A percentile compares a stretch with the other conserved stretches of the same genome.
Evolutionary conservation across 2,329 filamentous ascomycete species (phyloP).

Genomic region (Colletotrichum echinochloae): DNA sequence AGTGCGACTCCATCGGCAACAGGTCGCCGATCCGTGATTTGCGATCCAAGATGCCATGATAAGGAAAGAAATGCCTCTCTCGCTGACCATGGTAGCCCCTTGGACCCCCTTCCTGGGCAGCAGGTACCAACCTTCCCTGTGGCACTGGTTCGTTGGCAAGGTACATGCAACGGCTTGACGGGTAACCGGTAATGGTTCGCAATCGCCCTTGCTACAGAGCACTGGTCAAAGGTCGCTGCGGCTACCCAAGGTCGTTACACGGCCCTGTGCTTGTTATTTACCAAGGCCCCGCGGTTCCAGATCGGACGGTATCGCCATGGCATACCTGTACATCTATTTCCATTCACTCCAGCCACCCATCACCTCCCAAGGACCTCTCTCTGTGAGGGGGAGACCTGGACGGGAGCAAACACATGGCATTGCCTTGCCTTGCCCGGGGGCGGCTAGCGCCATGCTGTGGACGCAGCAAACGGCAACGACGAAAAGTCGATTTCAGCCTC

Average conservation of each 20-base stretch:
- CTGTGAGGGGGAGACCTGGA: conserved; percentile 1
- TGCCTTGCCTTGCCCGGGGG: conserved; percentile 5
- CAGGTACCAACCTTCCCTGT: conserved; percentile 7
- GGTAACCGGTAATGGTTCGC: not conserved
- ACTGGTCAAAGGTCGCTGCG: conserved; percentile 8
- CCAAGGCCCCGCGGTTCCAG: conserved; percentile 21
- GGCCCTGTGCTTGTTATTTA: not conserved
- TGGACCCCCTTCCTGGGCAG: conserved; percentile 14
- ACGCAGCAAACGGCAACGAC: not conserved
- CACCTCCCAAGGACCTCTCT: not conserved
- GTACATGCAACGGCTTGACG: conserved; percentile 6
- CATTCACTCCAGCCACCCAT: conserved; percentile 1
- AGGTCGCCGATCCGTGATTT: conserved; percentile 29
- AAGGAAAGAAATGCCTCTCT: conserved; percentile 35
- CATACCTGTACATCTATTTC: conserved; percentile 19
- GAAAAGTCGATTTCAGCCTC: not conserved
- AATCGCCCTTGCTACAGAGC: not conserved
- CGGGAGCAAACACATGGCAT: conserved; percentile 7
- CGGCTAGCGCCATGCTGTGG: conserved; percentile 6
- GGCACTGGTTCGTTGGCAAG: conserved; percentile 3
- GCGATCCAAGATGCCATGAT: conserved; percentile 27
- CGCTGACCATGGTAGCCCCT: conserved; percentile 7
- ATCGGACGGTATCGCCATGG: conserved; percentile 27
- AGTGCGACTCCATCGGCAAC: conserved; percentile 22
- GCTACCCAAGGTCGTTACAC: conserved; percentile 11